These are phyloP conservation scores for Giardia duodenalis DNA, from an alignment of 208 protist species.

Conservation along the genomic window DNA sequence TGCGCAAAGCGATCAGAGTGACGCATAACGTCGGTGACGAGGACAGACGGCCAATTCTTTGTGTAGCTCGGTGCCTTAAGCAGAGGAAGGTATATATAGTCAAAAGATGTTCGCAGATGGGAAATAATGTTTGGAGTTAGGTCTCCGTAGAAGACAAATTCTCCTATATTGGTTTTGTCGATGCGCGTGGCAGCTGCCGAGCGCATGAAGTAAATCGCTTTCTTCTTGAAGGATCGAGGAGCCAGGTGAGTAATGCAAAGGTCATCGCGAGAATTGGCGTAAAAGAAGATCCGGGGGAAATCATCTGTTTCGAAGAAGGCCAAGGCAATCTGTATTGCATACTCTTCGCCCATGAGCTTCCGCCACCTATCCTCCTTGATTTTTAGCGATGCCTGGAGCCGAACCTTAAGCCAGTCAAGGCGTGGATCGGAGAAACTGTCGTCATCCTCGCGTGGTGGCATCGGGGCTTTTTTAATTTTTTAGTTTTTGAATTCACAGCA, in stretches of 20 bases:
- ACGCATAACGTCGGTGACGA: slow-evolving; percentile 10
- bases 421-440: not conserved
- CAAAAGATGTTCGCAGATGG: not conserved
- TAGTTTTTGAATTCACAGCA: no score
- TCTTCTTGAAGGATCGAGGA: slow-evolving; percentile 12
- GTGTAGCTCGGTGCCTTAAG: not conserved
- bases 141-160: slow-evolving; percentile 28
- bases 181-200: not conserved
- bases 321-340: not conserved
- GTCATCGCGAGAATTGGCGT: slow-evolving; percentile 6
- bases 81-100: slow-evolving; percentile 27
- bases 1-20: slow-evolving; percentile 19
- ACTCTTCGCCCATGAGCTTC: not conserved
- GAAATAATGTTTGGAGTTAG: not conserved
- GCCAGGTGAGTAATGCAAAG: not conserved
- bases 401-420: not conserved
- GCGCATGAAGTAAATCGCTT: slow-evolving; percentile 32
- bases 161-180: not conserved
- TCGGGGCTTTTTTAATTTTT: no score
- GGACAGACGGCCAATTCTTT: slow-evolving; percentile 22
- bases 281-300: not conserved
- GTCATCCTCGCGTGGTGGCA: not conserved
- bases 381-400: not conserved
- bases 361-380: slow-evolving; percentile 22
- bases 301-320: slow-evolving; percentile 34